Evolutionary conservation across 768 basidiomycete species (phyloP), one percentile per base, ranked within the genome.

Genomic region (Sistotremastrum suecicum): DNA sequence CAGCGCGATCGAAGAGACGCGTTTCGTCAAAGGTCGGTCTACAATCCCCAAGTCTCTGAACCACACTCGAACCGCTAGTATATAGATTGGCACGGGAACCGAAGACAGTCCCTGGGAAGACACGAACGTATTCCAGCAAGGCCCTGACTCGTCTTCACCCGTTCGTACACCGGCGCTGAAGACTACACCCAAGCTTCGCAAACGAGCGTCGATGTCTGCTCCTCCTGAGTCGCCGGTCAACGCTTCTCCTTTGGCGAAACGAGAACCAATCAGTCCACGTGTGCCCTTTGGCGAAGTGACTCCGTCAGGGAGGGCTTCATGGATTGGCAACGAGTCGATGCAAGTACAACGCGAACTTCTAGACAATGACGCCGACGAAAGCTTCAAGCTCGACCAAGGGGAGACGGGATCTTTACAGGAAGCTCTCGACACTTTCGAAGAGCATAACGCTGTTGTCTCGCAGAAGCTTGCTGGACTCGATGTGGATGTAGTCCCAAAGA

Each of bases 91-190:
- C 29, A 43, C 49, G 42, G 44, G 30, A 35, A 68, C 57, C 29
- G 80, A 83, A 36, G 83, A 85, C 44, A 87, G 84, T 53, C 84
- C 83, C 34, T 89, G 86, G 85, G 86, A 89, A 56, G 86, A 88
- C 52, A 87, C 86, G 56, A 89, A 90, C 51, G 76, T 87, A 31
- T 90, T 90, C 59, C 86, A 90, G 56, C 87, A 84, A 6, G 86
- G 84, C n/a, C 80, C 81, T 4, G 86, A 89, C 54, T 83, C 81
- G n/a, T 84, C 84, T 5, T 87, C 84, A 9, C 85, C 86, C 34
- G 61, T 58, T 7, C 79, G 78, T 11, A 76, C 80, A 39, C 48
- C 63, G 48, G 62, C 67, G 52, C 53, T 66, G 45, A 69, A 70
- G 61, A 51, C 66, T 39, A 56, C 69, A 48, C 64, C 71, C 50